Base-by-base conservation (phyloP, 164 flowering plant genomes). In the Annona cherimola region DNA sequence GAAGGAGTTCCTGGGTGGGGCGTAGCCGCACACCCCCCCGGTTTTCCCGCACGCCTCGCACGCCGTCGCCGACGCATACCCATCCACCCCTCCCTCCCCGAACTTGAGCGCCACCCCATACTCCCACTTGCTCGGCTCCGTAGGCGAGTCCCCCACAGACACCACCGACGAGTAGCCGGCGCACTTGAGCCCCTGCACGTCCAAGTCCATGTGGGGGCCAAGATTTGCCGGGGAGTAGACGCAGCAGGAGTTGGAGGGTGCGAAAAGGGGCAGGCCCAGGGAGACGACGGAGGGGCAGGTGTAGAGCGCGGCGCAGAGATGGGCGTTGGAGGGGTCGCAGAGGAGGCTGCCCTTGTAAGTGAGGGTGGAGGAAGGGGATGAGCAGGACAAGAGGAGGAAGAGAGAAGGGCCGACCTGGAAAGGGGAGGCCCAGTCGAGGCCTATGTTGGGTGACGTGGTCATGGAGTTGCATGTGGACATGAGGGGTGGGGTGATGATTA, bases 391-490 rank as follows among this genome's bases (percentile, higher is more conserved):
- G 83, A 83, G 88, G 68, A 83, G 62, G 79, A 84, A 83, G 39
- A 79, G 54, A 42, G 84, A 86, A 16, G 83, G 74, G 69, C 83
- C 85, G 5, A 82, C 82, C 60, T 83, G 87, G 68, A 86, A 83
- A 1, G 89, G 89, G 43, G 81, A 60, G 35, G 85, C 62, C 89
- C 89, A 86, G 63, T 86, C 86, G n/a, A 86, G 82, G 64, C 86
- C 89, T 45, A 84, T 74, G 73, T 82, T 83, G 3, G 86, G 78
- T 42, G 85, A 79, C 4, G 78, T 62, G 12, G 80, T 79, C 85
- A 86, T 84, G 76, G 83, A 74, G 74, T 78, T 69, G 81, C 89
- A 86, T 19, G 79, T 82, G 61, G 87, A 86, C 87, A 84, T 86
- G 75, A 6, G 69, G 12, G 83, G 84, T 11, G 87, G 85, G 50